A percentile compares a stretch with the other conserved stretches of the same genome.
Evolutionary conservation across 1,284 basidiomycete genomes (phyloP).

Genomic region (Schizopora paradoxa): DNA sequence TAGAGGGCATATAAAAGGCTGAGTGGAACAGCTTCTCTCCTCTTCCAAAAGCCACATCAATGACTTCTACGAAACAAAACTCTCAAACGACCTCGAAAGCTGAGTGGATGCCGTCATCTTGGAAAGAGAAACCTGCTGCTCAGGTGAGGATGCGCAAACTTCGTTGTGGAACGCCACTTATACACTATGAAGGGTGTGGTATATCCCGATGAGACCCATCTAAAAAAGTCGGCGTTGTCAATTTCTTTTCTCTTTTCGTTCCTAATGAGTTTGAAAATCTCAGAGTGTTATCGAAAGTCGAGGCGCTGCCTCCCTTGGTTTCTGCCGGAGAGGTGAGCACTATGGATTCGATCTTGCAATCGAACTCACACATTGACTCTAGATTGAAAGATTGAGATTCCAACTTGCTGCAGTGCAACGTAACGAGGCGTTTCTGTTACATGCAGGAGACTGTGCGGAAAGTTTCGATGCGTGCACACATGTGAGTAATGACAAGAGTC

Average conservation of each 20-base stretch:
- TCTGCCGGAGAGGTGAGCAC: constrained; percentile 76
- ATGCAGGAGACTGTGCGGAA: constrained; percentile 97
- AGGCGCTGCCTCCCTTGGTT: constrained; percentile 78
- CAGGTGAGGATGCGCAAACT: constrained; percentile 32
- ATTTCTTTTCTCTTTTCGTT: not conserved
- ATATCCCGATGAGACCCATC: constrained; percentile 32
- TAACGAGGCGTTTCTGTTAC: constrained; percentile 91
- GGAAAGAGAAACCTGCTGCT: constrained; percentile 45
- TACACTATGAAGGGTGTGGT: constrained; percentile 26
- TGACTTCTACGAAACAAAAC: too few relatives aligned
- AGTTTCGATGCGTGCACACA: constrained; percentile 89
- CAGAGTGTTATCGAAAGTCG: constrained; percentile 75
- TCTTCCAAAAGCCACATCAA: too few relatives aligned
- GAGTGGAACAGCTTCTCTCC: too few relatives aligned
- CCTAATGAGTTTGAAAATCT: not conserved
- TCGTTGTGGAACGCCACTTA: constrained; percentile 1
- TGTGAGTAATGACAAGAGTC: constrained; percentile 38
- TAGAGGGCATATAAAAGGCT: too few relatives aligned
- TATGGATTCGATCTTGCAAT: not conserved
- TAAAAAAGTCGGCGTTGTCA: constrained; percentile 26
- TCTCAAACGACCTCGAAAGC: too few relatives aligned
- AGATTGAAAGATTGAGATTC: constrained; percentile 84
- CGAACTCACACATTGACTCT: too few relatives aligned
- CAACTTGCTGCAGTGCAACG: constrained; percentile 78
- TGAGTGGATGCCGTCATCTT: constrained; percentile 48